Percentiles rank a stretch among this genome's conserved stretches.
Conservation (phyloP, 2,329 filamentous ascomycete species). For the Parastagonospora nodorum region DNA sequence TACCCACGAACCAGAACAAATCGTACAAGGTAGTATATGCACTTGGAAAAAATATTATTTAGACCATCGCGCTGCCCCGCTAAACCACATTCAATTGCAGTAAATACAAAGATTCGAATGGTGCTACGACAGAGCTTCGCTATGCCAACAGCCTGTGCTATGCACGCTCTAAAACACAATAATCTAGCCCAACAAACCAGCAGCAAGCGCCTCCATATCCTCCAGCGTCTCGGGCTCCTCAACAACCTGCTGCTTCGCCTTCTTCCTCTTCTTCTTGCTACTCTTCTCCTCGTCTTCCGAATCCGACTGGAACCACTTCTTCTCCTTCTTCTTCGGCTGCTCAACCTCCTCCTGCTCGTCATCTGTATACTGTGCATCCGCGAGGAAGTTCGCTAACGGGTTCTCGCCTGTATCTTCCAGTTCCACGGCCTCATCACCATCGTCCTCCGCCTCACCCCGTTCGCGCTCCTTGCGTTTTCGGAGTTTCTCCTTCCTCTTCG, state of each 20-base stretch:
- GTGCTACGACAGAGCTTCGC: no score
- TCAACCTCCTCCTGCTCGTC: slow-evolving; percentile 50
- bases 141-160: no score
- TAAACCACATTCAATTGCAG: no score
- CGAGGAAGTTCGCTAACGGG: slow-evolving; percentile 50
- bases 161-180: no score
- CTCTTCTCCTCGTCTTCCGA: slow-evolving; percentile 56
- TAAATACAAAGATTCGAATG: no score
- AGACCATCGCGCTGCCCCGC: no score
- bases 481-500: slow-evolving; percentile 77
- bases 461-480: slow-evolving; percentile 74
- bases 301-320: slow-evolving; percentile 80
- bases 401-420: slow-evolving; percentile 44
- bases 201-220: slow-evolving; percentile 77
- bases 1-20: no score
- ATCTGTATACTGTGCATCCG: slow-evolving; percentile 47
- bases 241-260: slow-evolving; percentile 63
- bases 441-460: slow-evolving; percentile 51
- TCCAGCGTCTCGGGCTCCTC: slow-evolving; percentile 78
- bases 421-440: slow-evolving; percentile 31
- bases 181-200: slow-evolving; percentile 63
- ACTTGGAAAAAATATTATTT: no score
- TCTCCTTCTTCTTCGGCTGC: slow-evolving; percentile 65
- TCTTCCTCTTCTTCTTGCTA: slow-evolving; percentile 49
- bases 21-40: no score